Conservation (phyloP, 257 asterid genomes). For the Osmanthus fragrans region DNA sequence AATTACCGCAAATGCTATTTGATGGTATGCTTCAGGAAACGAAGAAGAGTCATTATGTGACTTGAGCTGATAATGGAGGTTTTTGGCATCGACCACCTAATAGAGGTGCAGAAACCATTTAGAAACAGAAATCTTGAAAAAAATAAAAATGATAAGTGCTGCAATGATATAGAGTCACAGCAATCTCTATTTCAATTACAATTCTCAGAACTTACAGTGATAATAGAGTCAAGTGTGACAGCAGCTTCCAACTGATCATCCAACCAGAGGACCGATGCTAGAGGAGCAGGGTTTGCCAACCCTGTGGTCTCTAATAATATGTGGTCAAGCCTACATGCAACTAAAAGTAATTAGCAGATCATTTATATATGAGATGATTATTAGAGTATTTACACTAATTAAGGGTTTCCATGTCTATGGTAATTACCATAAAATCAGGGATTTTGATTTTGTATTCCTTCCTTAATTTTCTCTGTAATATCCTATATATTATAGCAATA, state of each 20-base stretch:
- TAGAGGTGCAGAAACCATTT: conserved; percentile 21
- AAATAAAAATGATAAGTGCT: neutral
- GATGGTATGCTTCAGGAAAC: conserved; percentile 94
- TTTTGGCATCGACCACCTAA: conserved; percentile 97
- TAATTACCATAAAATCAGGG: no score
- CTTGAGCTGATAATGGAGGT: conserved; percentile 85
- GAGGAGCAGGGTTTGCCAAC: conserved; percentile 97
- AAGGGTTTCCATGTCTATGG: no score
- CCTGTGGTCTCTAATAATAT: conserved; percentile 97
- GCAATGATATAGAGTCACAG: neutral
- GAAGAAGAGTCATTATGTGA: conserved; percentile 70
- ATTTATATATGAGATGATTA: neutral
- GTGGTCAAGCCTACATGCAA: conserved; percentile 79
- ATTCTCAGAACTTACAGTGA: conserved; percentile 65
- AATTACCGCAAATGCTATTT: conserved; percentile 89
- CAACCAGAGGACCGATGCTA: conserved; percentile 98
- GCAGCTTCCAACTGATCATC: conserved; percentile 94
- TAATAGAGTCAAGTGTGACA: conserved; percentile 83
- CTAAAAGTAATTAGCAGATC: conserved; percentile 12
- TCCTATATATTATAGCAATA: no score
- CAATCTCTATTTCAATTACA: conserved; percentile 8
- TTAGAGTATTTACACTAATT: no score
- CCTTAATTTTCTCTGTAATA: no score
- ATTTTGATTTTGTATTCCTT: no score
- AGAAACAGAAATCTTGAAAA: conserved; percentile 15